Evolutionary conservation across 1,284 basidiomycete species (phyloP).

Genomic region (Leccinum ponderosum): DNA sequence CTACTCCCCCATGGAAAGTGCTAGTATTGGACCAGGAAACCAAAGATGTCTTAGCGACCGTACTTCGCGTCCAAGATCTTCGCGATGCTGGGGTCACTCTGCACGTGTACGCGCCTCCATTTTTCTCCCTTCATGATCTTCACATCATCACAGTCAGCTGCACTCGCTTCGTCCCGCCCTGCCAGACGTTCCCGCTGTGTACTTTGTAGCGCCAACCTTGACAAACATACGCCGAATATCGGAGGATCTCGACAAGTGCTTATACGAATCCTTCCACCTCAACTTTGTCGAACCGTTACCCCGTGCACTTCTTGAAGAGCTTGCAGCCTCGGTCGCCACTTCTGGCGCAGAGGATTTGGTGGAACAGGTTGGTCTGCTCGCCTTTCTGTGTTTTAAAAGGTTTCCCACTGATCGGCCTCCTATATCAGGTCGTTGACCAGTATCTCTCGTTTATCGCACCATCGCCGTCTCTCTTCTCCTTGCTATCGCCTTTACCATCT

Average conservation of each 20-base stretch:
- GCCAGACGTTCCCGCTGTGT: constrained; percentile 95
- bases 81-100: constrained; percentile 96
- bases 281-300: constrained; percentile 95
- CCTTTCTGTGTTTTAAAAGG: neutral
- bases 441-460: constrained; percentile 97
- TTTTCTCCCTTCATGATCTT: constrained; percentile 1
- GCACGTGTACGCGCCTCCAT: constrained; percentile 76
- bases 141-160: constrained; percentile 66
- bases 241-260: constrained; percentile 80
- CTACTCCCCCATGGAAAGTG: constrained; percentile 91
- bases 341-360: constrained; percentile 86
- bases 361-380: constrained; percentile 59
- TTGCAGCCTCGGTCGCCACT: constrained; percentile 86
- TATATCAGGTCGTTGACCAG: constrained; percentile 82
- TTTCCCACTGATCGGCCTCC: constrained; percentile 1
- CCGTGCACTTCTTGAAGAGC: constrained; percentile 88
- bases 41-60: constrained; percentile 95
- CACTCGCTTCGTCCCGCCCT: constrained; percentile 89
- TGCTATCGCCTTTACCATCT: constrained; percentile 55
- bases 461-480: constrained; percentile 92
- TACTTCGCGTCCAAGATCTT: constrained; percentile 93
- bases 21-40: constrained; percentile 93
- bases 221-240: constrained; percentile 88
- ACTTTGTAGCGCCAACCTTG: constrained; percentile 93
- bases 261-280: constrained; percentile 94